Evolutionary conservation across 148 eudicot species (phyloP), one percentile per base, ranked within the genome.

Genomic region (Limonium bicolor): DNA sequence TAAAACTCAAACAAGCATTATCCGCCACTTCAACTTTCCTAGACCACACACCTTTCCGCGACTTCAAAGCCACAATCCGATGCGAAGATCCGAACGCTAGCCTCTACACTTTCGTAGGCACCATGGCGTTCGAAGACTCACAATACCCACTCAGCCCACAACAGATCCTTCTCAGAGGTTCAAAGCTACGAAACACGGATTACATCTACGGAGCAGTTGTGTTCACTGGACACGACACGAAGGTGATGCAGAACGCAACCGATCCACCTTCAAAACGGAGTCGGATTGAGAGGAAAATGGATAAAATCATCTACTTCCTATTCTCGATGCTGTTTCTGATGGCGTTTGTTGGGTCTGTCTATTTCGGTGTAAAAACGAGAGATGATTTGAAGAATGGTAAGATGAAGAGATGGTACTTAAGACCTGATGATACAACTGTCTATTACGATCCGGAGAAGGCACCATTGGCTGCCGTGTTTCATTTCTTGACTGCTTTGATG

Each of bases 61-160:
- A 69, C 50, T 86, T 86, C 40, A 69, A 27, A 65, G 94, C 94
- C 27, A 38, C 65, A 12, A 60, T 86, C 7, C 66, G 56, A 65
- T 86, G 94, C 36, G 96, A 86, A 67, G 96, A 86, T 40, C 96
- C 94, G 0, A 86, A 86, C 63, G 80, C 94, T 22, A 82, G 72
- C 67, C 56, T 86, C 36, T 86, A 86, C 55, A 46, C 66, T 26
- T 86, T 73, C 53, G 69, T 86, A 40, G 96, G 96, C 50, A 76
- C 56, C 53, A 71, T 86, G 96, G 74, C 82, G 21, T 69, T 60
- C 49, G 68, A 71, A 54, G 82, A 58, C 10, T 64, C 67, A 27
- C 85, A 78, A 10, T 19, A 60, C 61, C 76, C 94, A 6, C 85
- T 86, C 29, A 65, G 71, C 58, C 88, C 85, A 17, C 82, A 86